A percentile compares a stretch with the other conserved stretches of the same genome.
phyloP scores from a whole-genome alignment of 768 basidiomycete genomes.

The Leccinellum luteum region DNA sequence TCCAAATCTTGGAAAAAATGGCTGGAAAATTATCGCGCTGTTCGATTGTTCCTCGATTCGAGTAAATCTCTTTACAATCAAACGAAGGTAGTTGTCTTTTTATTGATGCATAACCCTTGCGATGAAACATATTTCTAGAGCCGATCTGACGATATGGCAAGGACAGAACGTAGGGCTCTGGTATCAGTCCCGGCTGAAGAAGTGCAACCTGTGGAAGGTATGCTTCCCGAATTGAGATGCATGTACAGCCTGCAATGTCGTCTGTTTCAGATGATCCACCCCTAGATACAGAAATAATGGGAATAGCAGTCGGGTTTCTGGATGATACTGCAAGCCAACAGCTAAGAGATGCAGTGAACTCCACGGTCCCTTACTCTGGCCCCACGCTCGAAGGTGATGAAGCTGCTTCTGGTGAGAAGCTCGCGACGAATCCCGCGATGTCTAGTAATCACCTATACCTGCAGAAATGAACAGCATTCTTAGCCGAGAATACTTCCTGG shows the following conservation, averaged over 20 bases:
- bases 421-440: too few relatives aligned
- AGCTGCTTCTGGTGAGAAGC: neutral
- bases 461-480: too few relatives aligned
- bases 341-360: slow-evolving; percentile 1
- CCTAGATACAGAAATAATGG: neutral
- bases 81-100: slow-evolving; percentile 2
- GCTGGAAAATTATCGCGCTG: too few relatives aligned
- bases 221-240: neutral
- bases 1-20: slow-evolving; percentile 5
- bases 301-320: slow-evolving; percentile 8
- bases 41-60: too few relatives aligned
- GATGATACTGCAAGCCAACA: slow-evolving; percentile 1
- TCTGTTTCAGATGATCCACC: neutral
- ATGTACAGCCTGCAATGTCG: neutral
- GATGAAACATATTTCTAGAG: neutral
- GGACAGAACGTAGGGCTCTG: neutral
- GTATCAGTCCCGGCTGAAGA: slow-evolving; percentile 1
- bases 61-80: too few relatives aligned
- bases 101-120: neutral
- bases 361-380: neutral
- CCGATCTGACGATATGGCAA: slow-evolving; percentile 7
- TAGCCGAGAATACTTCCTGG: too few relatives aligned
- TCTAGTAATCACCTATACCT: too few relatives aligned
- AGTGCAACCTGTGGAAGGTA: neutral
- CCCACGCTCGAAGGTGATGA: neutral